phyloP scores from a whole-genome alignment of 345 rosid species.

The Gossypium herbaceum region DNA sequence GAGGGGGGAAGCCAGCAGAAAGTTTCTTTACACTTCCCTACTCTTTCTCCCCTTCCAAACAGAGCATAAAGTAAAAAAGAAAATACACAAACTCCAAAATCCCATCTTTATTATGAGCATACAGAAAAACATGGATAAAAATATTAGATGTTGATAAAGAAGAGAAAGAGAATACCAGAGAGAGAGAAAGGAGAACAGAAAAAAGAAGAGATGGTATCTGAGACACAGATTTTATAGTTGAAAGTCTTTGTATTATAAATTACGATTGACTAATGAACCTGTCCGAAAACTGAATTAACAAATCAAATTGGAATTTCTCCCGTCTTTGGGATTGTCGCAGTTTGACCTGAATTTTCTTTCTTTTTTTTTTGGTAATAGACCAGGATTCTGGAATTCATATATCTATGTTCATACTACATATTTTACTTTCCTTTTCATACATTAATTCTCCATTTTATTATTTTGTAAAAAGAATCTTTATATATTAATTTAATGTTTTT shows the following conservation, averaged over 20 bases:
- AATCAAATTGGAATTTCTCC: neutral
- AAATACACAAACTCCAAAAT: neutral
- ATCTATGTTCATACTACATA: no score
- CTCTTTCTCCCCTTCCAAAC: constrained; percentile 5
- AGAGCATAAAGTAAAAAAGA: neutral
- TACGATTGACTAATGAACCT: constrained; percentile 8
- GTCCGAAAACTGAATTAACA: neutral
- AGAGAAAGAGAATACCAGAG: neutral
- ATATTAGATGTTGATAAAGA: neutral
- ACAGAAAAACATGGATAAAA: neutral
- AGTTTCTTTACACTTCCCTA: neutral
- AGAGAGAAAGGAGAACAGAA: neutral
- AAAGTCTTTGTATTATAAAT: neutral
- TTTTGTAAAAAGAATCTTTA: no score
- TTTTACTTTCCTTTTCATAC: no score
- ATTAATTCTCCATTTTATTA: no score
- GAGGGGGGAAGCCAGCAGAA: neutral
- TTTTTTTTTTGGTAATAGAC: no score
- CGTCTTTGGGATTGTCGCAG: neutral
- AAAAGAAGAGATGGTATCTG: neutral
- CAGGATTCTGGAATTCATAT: no score
- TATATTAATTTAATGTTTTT: no score
- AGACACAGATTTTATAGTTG: neutral
- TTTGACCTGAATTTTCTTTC: neutral
- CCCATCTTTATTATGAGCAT: neutral